A percentile compares a stretch with the other conserved stretches of the same genome.
These are phyloP conservation scores for Serendipita sp. DNA, from an alignment of 768 basidiomycete species.

Conservation along the genomic window DNA sequence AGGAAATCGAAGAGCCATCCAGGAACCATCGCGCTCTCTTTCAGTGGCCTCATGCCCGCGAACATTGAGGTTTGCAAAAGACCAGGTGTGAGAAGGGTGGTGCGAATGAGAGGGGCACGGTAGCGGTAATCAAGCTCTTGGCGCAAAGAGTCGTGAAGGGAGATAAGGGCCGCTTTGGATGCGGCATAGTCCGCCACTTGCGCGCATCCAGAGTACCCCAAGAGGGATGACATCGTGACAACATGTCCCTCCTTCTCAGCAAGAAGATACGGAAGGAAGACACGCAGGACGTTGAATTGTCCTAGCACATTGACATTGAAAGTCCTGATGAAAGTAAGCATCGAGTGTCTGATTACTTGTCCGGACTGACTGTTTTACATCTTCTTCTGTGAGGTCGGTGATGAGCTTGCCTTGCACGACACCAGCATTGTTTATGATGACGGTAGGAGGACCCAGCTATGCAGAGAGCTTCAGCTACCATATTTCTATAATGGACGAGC, in stretches of 20 bases:
- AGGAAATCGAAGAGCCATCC: constrained; percentile 49
- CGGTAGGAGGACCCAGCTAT: constrained; percentile 75
- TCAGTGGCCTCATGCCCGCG: constrained; percentile 18
- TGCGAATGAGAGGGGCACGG: constrained; percentile 60
- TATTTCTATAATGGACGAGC: not conserved
- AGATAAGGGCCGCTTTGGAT: constrained; percentile 78
- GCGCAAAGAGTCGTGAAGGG: constrained; percentile 68
- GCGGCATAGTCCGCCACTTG: constrained; percentile 86
- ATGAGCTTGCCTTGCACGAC: constrained; percentile 81
- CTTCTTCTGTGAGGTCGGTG: constrained; percentile 58
- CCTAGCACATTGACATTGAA: constrained; percentile 77
- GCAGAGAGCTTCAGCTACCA: not conserved
- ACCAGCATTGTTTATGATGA: constrained; percentile 90
- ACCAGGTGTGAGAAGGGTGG: constrained; percentile 70
- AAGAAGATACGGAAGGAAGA: constrained; percentile 82
- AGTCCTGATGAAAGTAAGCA: constrained; percentile 35
- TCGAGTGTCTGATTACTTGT: not conserved
- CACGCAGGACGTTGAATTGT: constrained; percentile 85
- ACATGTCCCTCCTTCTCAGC: constrained; percentile 68
- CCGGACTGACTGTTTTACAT: constrained; percentile 55
- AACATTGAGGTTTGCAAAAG: constrained; percentile 71
- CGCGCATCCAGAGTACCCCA: constrained; percentile 54
- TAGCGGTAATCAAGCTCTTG: constrained; percentile 79
- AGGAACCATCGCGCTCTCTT: constrained; percentile 30
- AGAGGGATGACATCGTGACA: constrained; percentile 64